A percentile compares a stretch with the other conserved stretches of the same genome.
These are phyloP conservation scores for Candida coquimbonensis DNA, from an alignment of 805 yeast species.

Conservation along the genomic window DNA sequence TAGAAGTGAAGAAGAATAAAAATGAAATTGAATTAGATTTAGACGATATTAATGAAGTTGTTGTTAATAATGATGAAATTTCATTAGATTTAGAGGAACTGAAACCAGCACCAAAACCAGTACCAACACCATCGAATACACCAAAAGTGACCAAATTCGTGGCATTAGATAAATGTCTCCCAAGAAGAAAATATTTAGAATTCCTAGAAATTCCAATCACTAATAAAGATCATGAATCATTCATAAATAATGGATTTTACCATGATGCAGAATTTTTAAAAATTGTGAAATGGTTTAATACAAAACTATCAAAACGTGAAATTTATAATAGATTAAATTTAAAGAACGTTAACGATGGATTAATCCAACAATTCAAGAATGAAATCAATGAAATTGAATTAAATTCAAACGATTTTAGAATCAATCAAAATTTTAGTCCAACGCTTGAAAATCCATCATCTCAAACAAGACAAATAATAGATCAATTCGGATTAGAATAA, in stretches of 20 bases:
- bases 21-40: conserved; percentile 26
- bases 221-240: conserved; percentile 10
- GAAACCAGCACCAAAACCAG: no score
- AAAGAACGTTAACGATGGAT: conserved; percentile 5
- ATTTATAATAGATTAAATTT: conserved; percentile 9
- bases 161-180: conserved; percentile 82
- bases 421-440: conserved; percentile 12
- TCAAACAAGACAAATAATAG: conserved; percentile 9
- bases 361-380: conserved; percentile 12
- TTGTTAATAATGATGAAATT: conserved; percentile 27
- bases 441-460: conserved; percentile 8
- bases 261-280: conserved; percentile 17
- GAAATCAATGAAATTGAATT: conserved; percentile 12
- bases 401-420: background rate
- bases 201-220: conserved; percentile 36
- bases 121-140: no score
- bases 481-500: conserved; percentile 2
- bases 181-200: conserved; percentile 53
- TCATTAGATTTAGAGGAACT: conserved; percentile 23
- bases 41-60: conserved; percentile 7
- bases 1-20: conserved; percentile 3
- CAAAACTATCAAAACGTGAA: conserved; percentile 7
- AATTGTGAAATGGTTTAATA: conserved; percentile 15
- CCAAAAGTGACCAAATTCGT: conserved; percentile 43
- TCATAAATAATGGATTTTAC: conserved; percentile 1